These are phyloP conservation scores for Hyaloscypha hepaticicola DNA, from an alignment of 495 filamentous ascomycete species.

Conservation along the genomic window DNA sequence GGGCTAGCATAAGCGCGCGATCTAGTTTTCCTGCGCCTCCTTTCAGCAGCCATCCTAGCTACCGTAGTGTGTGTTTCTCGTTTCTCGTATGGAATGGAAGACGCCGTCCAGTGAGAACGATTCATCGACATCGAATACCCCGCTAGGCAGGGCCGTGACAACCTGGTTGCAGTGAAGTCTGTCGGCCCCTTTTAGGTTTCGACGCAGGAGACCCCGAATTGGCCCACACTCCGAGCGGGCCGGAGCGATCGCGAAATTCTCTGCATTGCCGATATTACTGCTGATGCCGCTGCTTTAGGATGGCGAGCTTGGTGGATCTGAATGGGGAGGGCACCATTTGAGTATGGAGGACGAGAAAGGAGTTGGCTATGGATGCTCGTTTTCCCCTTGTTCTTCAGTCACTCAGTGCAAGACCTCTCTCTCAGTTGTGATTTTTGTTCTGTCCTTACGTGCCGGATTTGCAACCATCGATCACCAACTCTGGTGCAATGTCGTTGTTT, in stretches of 20 bases:
- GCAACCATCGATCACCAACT: neutral
- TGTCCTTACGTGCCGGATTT: neutral
- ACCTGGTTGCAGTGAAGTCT: neutral
- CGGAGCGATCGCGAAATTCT: neutral
- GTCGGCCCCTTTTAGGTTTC: neutral
- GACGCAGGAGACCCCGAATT: neutral
- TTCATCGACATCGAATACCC: no score
- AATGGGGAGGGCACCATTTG: neutral
- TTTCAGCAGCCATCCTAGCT: no score
- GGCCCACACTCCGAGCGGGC: neutral
- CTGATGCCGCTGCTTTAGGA: neutral
- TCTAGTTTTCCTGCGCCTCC: no score
- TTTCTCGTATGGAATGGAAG: no score
- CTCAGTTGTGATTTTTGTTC: neutral
- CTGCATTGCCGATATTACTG: neutral
- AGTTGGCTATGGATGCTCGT: neutral
- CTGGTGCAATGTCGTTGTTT: neutral
- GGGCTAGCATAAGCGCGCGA: neutral
- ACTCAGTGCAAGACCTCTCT: neutral
- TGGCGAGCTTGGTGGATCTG: neutral
- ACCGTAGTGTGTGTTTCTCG: no score
- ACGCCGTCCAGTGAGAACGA: no score
- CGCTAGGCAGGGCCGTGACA: no score
- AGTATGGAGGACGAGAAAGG: neutral
- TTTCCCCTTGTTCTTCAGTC: neutral